A percentile compares a stretch with the other conserved stretches of the same genome.
Evolutionary conservation across 371 early-diverging fungal genomes (phyloP).

Genomic region (Capillidium rhysosporum): DNA sequence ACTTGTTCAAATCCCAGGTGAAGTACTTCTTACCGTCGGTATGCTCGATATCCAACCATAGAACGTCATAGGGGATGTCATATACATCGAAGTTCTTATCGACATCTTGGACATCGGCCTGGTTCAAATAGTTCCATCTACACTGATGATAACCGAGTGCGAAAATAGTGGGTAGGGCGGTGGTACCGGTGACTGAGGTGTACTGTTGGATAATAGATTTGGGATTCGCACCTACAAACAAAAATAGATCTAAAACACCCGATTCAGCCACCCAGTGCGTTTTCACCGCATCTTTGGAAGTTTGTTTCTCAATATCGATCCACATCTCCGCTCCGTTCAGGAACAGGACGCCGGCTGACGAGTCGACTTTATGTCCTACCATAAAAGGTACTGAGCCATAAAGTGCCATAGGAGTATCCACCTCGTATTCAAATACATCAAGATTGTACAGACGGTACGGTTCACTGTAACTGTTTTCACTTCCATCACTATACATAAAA

Average conservation of each 20-base stretch:
- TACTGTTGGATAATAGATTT: constrained; percentile 54
- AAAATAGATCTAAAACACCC: constrained; percentile 71
- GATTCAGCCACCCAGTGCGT: constrained; percentile 93
- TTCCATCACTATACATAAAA: constrained; percentile 22
- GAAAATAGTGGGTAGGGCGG: constrained; percentile 75
- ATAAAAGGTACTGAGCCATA: constrained; percentile 92
- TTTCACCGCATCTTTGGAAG: constrained; percentile 8
- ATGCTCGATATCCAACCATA: constrained; percentile 92
- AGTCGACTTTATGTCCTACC: constrained; percentile 52
- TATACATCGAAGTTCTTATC: constrained; percentile 59
- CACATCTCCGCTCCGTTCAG: constrained; percentile 92
- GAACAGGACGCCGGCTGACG: constrained; percentile 64
- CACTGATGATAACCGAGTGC: constrained; percentile 86
- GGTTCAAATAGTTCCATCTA: constrained; percentile 81
- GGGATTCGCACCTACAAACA: constrained; percentile 66
- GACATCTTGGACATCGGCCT: constrained; percentile 59
- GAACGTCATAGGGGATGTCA: constrained; percentile 81
- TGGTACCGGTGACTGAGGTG: constrained; percentile 52
- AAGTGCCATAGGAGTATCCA: constrained; percentile 84
- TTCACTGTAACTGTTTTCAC: constrained; percentile 52
- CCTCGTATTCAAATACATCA: constrained; percentile 91
- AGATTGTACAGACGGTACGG: constrained; percentile 95
- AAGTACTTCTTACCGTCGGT: constrained; percentile 80
- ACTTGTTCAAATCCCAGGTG: constrained; percentile 73
- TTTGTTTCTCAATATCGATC: constrained; percentile 61